phyloP scores from a whole-genome alignment of 208 protist species.

The Leishmania tropica region DNA sequence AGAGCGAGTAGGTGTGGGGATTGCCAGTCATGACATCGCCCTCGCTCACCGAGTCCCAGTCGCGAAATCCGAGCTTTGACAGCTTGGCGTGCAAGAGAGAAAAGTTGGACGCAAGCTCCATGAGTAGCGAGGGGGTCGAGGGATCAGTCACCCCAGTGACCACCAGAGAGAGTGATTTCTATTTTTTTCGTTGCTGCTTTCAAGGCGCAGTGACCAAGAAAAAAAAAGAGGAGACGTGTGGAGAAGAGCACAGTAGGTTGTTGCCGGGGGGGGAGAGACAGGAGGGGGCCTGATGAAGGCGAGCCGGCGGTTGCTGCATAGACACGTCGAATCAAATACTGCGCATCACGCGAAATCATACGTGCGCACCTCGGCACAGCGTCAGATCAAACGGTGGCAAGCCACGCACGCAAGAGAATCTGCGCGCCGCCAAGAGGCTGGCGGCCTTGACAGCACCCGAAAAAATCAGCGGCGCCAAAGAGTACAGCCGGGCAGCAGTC shows the following conservation, averaged over 20 bases:
- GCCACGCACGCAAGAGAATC: neutral
- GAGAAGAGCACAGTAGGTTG: neutral
- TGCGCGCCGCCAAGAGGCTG: neutral
- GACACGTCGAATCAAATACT: neutral
- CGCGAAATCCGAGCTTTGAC: constrained; percentile 44
- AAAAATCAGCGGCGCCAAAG: neutral
- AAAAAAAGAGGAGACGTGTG: neutral
- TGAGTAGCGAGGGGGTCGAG: neutral
- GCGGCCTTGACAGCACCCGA: neutral
- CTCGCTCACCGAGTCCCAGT: constrained; percentile 39
- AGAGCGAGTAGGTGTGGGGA: constrained; percentile 43
- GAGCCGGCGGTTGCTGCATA: neutral
- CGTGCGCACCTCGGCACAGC: too few species aligned
- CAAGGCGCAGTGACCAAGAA: neutral
- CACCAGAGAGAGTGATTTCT: neutral
- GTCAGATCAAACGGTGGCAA: neutral
- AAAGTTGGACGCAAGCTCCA: constrained; percentile 40
- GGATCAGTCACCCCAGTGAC: neutral
- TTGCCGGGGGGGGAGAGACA: neutral
- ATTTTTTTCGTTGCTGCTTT: neutral
- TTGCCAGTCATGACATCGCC: constrained; percentile 46
- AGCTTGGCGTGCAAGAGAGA: constrained; percentile 43
- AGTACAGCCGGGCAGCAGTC: neutral
- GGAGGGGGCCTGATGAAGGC: neutral
- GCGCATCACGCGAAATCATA: neutral